These are phyloP conservation scores for Acanthamoeba healyi DNA, from an alignment of 208 protist genomes.

Conservation along the genomic window DNA sequence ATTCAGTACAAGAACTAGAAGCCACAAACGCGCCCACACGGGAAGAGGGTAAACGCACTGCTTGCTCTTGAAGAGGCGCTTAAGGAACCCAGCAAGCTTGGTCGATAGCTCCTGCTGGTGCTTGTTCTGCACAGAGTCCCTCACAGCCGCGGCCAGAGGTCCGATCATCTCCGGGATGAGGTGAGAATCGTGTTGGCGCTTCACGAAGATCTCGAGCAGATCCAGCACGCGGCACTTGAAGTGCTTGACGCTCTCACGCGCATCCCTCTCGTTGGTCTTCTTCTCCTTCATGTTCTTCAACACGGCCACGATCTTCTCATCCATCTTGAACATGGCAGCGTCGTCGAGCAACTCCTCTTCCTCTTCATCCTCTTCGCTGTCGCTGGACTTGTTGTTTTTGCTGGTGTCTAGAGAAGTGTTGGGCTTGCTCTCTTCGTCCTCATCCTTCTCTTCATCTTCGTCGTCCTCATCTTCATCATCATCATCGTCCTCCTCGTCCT, in stretches of 20 bases:
- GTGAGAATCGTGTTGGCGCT: constrained; percentile 22
- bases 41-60: neutral
- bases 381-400: neutral
- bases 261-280: constrained; percentile 56
- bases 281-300: constrained; percentile 77
- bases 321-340: constrained; percentile 75
- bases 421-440: neutral
- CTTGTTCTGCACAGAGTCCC: neutral
- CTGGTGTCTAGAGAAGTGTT: constrained; percentile 13
- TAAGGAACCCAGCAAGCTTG: constrained; percentile 44
- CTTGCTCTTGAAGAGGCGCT: constrained; percentile 44
- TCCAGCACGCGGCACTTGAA: constrained; percentile 76
- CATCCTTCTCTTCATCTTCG: constrained; percentile 14
- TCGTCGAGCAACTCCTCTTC: neutral
- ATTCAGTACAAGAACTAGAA: neutral
- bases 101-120: constrained; percentile 8
- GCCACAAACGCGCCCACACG: neutral
- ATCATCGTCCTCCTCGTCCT: neutral
- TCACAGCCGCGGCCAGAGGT: constrained; percentile 23
- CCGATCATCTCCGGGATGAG: constrained; percentile 60
- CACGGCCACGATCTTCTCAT: constrained; percentile 71
- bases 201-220: constrained; percentile 63
- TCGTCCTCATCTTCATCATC: neutral
- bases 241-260: constrained; percentile 61
- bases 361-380: neutral